These are phyloP conservation scores for Strobilomyces dryophilus DNA, from an alignment of 768 basidiomycete species.

Conservation along the genomic window DNA sequence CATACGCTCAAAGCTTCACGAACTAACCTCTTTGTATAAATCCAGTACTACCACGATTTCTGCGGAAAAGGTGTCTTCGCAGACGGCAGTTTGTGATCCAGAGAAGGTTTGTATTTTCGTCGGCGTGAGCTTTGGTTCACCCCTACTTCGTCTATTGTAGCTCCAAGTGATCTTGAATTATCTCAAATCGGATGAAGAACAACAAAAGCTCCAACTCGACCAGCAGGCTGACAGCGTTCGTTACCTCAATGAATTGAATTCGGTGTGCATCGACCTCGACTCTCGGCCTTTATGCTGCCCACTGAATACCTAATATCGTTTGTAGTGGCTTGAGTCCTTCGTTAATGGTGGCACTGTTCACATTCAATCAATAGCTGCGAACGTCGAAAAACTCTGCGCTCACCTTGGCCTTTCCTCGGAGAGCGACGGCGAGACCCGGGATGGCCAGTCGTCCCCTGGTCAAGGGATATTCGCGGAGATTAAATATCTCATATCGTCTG, in stretches of 20 bases:
- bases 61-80: background rate
- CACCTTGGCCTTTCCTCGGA: conserved; percentile 42
- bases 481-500: conserved; percentile 31
- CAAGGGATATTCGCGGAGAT: conserved; percentile 34
- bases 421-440: conserved; percentile 5
- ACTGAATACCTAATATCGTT: background rate
- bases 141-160: conserved; percentile 16
- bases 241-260: conserved; percentile 75
- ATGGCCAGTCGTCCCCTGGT: conserved; percentile 4
- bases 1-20: conserved; percentile 37
- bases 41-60: background rate
- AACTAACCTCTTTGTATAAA: conserved; percentile 27
- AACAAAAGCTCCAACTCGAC: conserved; percentile 47
- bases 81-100: conserved; percentile 3
- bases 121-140: background rate
- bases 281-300: background rate
- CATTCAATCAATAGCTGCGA: conserved; percentile 56
- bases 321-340: conserved; percentile 80
- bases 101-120: conserved; percentile 17
- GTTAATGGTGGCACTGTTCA: conserved; percentile 74
- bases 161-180: conserved; percentile 44
- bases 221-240: conserved; percentile 73
- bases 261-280: conserved; percentile 37
- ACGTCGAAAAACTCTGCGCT: conserved; percentile 56
- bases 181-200: conserved; percentile 45